Evolutionary conservation across 768 basidiomycete genomes (phyloP).

Genomic region (Calocera viscosa): DNA sequence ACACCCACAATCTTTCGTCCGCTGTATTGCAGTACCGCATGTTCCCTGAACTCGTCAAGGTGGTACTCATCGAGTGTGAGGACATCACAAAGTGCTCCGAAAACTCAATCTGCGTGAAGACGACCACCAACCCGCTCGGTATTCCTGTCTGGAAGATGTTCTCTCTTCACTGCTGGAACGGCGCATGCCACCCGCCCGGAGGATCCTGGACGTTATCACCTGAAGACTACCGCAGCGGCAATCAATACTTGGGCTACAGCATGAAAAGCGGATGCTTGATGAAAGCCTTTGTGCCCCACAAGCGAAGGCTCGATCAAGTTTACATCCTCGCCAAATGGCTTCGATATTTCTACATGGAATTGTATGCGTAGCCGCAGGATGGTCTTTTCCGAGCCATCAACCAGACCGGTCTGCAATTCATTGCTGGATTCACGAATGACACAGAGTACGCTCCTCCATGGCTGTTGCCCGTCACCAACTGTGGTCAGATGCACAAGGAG

Average conservation of each 20-base stretch:
- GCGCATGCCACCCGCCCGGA: constrained; percentile 8
- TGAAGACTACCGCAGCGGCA: constrained; percentile 11
- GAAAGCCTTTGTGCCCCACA: constrained; percentile 4
- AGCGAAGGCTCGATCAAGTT: constrained; percentile 8
- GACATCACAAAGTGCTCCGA: neutral
- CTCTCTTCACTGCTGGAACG: constrained; percentile 1
- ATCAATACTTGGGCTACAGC: constrained; percentile 13
- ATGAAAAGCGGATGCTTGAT: constrained; percentile 11
- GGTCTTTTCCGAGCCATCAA: neutral
- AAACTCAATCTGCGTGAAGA: neutral
- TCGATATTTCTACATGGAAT: constrained; percentile 3
- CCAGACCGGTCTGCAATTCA: neutral
- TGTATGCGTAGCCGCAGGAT: neutral
- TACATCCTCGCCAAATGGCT: constrained; percentile 13
- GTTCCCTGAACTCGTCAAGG: constrained; percentile 1
- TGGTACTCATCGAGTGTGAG: neutral
- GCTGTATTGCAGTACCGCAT: constrained; percentile 1
- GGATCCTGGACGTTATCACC: constrained; percentile 13
- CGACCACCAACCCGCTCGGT: neutral
- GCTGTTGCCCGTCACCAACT: neutral
- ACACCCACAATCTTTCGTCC: neutral
- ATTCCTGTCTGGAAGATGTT: constrained; percentile 1
- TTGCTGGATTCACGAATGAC: neutral
- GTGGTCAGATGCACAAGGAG: neutral
- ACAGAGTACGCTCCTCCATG: neutral